Percentiles rank a stretch among this genome's conserved stretches.
Conservation (phyloP, 306 rosid genomes). For the Quercus gilva region DNA sequence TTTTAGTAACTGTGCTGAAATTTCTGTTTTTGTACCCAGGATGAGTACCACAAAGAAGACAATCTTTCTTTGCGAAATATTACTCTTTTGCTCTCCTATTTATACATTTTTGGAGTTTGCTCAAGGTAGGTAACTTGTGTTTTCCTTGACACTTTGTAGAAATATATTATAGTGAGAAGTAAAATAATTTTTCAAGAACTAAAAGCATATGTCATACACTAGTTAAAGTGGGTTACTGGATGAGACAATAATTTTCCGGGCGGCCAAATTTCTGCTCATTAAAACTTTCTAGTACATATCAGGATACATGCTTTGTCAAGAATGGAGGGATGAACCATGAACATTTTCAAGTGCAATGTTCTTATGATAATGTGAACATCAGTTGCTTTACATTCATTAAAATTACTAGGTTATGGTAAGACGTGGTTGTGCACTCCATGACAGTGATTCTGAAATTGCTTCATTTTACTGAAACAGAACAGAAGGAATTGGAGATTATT, state of each 20-base stretch:
- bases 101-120: conserved; percentile 83
- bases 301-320: not conserved
- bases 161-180: not conserved
- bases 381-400: not conserved
- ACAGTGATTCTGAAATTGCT: not conserved
- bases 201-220: not conserved
- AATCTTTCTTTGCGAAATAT: conserved; percentile 82
- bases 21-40: conserved; percentile 43
- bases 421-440: not conserved
- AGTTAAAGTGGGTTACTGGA: not conserved
- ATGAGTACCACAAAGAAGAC: conserved; percentile 71
- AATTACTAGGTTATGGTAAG: not conserved
- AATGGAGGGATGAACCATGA: not conserved
- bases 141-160: not conserved
- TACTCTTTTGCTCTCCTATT: conserved; percentile 73
- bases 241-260: not conserved
- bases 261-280: not conserved
- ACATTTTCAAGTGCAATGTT: not conserved
- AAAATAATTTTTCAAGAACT: not conserved
- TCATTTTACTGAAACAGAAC: not conserved
- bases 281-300: not conserved
- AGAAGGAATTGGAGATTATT: not conserved
- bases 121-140: conserved; percentile 50
- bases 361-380: not conserved
- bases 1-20: not conserved